These are phyloP conservation scores for Huntiella moniliformis DNA, from an alignment of 2,329 filamentous ascomycete genomes.

Conservation along the genomic window DNA sequence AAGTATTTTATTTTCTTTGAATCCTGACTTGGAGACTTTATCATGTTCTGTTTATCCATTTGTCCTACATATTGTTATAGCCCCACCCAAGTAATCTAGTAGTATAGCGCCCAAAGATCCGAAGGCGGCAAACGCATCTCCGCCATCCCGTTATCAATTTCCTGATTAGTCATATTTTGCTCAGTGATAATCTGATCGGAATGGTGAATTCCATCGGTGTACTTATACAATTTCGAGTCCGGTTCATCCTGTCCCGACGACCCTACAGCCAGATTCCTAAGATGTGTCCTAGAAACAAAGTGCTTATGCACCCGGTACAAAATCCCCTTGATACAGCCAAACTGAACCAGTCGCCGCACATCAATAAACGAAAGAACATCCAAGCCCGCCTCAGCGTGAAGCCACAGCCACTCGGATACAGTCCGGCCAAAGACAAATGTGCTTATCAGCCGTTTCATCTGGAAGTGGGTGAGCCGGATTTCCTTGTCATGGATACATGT, in stretches of 20 bases:
- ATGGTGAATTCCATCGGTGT: slow-evolving; percentile 54
- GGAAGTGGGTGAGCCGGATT: slow-evolving; percentile 33
- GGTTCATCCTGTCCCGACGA: slow-evolving; percentile 24
- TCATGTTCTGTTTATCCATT: slow-evolving; percentile 5
- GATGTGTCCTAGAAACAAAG: slow-evolving; percentile 49
- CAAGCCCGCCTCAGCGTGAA: slow-evolving; percentile 47
- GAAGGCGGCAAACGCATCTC: slow-evolving; percentile 31
- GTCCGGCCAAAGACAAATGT: slow-evolving; percentile 66
- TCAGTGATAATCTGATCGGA: slow-evolving; percentile 74
- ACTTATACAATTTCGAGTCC: slow-evolving; percentile 40
- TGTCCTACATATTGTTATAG: too few relatives aligned
- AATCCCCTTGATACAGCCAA: slow-evolving; percentile 88
- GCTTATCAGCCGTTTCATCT: slow-evolving; percentile 68
- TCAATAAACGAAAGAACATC: slow-evolving; percentile 60
- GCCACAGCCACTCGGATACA: slow-evolving; percentile 71
- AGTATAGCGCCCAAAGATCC: slow-evolving; percentile 36
- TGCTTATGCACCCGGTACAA: slow-evolving; percentile 88
- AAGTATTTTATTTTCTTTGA: too few relatives aligned
- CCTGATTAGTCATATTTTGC: slow-evolving; percentile 47
- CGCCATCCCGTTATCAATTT: slow-evolving; percentile 51
- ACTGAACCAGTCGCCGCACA: slow-evolving; percentile 79
- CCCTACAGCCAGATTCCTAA: slow-evolving; percentile 36
- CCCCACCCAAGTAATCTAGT: slow-evolving; percentile 17
- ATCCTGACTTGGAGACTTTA: too few relatives aligned
- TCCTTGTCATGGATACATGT: slow-evolving; percentile 34